phyloP scores from a whole-genome alignment of 83 land plant species.

The Diphasiastrum complanatum region DNA sequence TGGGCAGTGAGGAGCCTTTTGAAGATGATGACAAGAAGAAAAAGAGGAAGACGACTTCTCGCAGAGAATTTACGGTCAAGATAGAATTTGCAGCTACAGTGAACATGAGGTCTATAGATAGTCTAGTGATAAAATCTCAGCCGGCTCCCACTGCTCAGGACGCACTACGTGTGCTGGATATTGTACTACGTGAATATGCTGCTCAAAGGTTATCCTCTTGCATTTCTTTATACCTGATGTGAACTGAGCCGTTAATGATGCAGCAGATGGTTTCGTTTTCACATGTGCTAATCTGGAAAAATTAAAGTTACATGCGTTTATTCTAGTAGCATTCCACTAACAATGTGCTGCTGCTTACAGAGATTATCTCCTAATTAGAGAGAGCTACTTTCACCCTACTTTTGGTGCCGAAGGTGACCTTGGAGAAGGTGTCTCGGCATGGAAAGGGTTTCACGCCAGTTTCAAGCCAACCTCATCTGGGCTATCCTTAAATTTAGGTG shows the following conservation, averaged over 20 bases:
- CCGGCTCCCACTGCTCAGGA: conserved; percentile 40
- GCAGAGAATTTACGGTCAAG: conserved; percentile 45
- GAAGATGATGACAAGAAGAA: conserved; percentile 32
- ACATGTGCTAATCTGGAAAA: background rate
- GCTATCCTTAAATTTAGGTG: conserved; percentile 65
- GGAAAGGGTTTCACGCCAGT: conserved; percentile 61
- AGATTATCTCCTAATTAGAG: conserved; percentile 49
- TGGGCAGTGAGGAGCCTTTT: background rate
- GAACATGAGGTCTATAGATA: conserved; percentile 37
- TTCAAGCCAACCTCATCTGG: conserved; percentile 47
- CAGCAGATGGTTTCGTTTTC: background rate
- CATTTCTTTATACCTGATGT: background rate
- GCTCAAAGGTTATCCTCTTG: conserved; percentile 37
- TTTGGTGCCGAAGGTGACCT: conserved; percentile 34
- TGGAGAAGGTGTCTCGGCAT: conserved; percentile 59
- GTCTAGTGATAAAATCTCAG: conserved; percentile 32
- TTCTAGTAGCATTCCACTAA: background rate
- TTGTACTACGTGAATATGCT: conserved; percentile 57
- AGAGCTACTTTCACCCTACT: conserved; percentile 47
- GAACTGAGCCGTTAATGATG: background rate
- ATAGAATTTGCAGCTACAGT: conserved; percentile 49
- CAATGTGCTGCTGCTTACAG: conserved; percentile 24
- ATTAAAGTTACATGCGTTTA: too few species aligned
- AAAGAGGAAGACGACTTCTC: conserved; percentile 25
- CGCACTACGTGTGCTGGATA: conserved; percentile 59